Conservation (phyloP, 805 yeast species). For the Komagataella phaffii region DNA sequence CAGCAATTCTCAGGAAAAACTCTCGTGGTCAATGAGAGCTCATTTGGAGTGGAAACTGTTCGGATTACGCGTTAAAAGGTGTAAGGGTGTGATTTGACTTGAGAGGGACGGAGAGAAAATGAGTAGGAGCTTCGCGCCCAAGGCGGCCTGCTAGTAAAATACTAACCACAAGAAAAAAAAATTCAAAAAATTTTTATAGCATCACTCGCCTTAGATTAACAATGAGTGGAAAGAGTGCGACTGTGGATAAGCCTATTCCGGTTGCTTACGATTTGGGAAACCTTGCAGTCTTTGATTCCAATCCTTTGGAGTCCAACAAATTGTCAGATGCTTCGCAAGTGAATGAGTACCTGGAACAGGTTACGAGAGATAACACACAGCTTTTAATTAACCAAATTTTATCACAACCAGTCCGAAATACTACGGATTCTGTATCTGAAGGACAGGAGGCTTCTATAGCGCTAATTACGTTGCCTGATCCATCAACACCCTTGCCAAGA, state of each 20-base stretch:
- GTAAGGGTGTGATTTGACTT: neutral
- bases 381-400: constrained; percentile 80
- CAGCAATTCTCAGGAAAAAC: neutral
- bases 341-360: constrained; percentile 48
- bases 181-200: neutral
- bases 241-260: constrained; percentile 87
- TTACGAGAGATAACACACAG: constrained; percentile 88
- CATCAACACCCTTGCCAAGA: constrained; percentile 74
- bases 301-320: constrained; percentile 59
- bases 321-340: constrained; percentile 38
- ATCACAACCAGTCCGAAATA: constrained; percentile 78
- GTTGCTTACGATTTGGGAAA: constrained; percentile 84
- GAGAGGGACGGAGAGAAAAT: neutral
- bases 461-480: constrained; percentile 73
- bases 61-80: neutral
- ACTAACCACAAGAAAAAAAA: neutral
- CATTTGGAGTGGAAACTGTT: neutral
- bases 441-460: constrained; percentile 66
- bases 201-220: neutral
- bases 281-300: constrained; percentile 79
- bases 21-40: neutral
- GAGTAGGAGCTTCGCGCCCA: neutral
- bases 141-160: neutral
- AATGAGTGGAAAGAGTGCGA: constrained; percentile 43
- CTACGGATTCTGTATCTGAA: constrained; percentile 53